Conservation (phyloP, 192 early-diverging fungal species). For the Glomus cerebriforme region DNA sequence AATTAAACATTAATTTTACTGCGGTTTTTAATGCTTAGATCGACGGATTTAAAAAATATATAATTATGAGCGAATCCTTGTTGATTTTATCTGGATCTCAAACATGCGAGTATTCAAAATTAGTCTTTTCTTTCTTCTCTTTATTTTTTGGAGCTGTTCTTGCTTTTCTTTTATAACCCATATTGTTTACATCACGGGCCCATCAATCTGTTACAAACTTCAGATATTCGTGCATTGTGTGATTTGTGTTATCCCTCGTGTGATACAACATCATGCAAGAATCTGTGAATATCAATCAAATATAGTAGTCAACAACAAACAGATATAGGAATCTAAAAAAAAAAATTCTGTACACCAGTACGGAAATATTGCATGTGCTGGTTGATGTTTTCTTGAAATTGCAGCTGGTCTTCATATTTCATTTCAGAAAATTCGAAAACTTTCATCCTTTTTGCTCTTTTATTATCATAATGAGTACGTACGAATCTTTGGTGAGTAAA, state of each 20-base stretch:
- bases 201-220: background rate
- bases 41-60: no score
- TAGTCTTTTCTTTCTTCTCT: no score
- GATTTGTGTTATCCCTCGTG: background rate
- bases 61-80: no score
- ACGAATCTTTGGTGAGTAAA: background rate
- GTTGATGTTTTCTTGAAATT: background rate
- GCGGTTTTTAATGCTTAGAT: no score
- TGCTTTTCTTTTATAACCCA: no score
- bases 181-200: no score
- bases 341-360: background rate
- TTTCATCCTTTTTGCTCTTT: background rate
- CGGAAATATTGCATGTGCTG: background rate
- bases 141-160: no score
- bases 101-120: no score
- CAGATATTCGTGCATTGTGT: background rate
- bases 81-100: no score
- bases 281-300: slow-evolving; percentile 2
- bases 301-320: background rate
- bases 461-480: background rate
- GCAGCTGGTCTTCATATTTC: slow-evolving; percentile 8
- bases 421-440: background rate
- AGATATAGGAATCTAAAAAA: background rate
- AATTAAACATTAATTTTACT: no score
- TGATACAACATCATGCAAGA: background rate